phyloP scores from a whole-genome alignment of 1,139 yeast species.

The Pichia sp. region DNA sequence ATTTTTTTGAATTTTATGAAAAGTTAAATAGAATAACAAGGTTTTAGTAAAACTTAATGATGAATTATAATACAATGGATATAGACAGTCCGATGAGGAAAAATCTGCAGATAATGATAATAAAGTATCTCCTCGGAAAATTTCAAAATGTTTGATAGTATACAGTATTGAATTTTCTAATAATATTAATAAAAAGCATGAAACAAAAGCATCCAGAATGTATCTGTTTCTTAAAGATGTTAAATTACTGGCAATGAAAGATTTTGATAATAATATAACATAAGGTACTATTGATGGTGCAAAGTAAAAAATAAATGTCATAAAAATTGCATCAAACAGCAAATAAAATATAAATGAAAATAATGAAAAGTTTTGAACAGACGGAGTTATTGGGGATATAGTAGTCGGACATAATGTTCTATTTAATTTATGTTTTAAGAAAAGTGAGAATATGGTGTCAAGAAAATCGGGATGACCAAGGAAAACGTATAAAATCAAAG shows the following conservation, averaged over 20 bases:
- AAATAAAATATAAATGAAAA: constrained; percentile 32
- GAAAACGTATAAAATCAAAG: constrained; percentile 37
- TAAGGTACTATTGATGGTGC: constrained; percentile 37
- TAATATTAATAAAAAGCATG: constrained; percentile 19
- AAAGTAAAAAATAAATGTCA: constrained; percentile 27
- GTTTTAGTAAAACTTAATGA: constrained; percentile 12
- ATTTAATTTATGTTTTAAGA: constrained; percentile 27
- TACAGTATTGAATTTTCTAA: constrained; percentile 16
- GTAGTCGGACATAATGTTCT: constrained; percentile 4
- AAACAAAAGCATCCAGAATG: constrained; percentile 22
- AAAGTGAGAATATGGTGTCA: constrained; percentile 37
- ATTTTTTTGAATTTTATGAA: constrained; percentile 16
- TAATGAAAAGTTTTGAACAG: constrained; percentile 18
- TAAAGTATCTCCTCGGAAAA: constrained; percentile 12
- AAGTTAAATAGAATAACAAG: constrained; percentile 20
- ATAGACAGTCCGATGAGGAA: constrained; percentile 10
- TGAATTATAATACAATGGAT: constrained; percentile 8
- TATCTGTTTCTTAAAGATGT: constrained; percentile 36
- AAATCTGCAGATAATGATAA: constrained; percentile 7
- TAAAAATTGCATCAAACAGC: constrained; percentile 21
- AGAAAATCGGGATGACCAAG: constrained; percentile 40
- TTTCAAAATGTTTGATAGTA: constrained; percentile 14
- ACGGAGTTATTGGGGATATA: not conserved
- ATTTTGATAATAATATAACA: constrained; percentile 41
- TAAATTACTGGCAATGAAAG: constrained; percentile 45